These are phyloP conservation scores for Suhomyces emberorum DNA, from an alignment of 805 yeast species.

Conservation along the genomic window DNA sequence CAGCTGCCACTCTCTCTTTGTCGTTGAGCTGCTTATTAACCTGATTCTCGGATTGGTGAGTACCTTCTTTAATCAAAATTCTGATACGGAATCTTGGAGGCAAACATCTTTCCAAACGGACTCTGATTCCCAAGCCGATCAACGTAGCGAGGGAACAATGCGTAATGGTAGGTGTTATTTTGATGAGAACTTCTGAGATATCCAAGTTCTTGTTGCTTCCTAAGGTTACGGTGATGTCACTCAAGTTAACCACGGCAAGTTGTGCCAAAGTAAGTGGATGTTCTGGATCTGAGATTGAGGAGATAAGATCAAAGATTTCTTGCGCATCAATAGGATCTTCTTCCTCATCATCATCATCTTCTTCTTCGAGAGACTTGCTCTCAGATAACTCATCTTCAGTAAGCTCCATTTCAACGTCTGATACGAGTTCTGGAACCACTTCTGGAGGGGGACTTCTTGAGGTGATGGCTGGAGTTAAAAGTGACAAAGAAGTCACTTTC, in stretches of 20 bases:
- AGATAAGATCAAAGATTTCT: constrained; percentile 82
- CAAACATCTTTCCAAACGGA: constrained; percentile 81
- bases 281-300: constrained; percentile 92
- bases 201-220: constrained; percentile 37
- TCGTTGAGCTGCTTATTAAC: constrained; percentile 96
- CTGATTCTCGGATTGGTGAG: constrained; percentile 93
- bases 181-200: constrained; percentile 73
- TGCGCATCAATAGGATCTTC: constrained; percentile 78
- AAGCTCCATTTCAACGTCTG: constrained; percentile 20
- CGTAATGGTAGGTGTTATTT: constrained; percentile 95
- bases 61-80: constrained; percentile 80
- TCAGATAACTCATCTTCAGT: constrained; percentile 13
- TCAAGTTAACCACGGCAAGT: constrained; percentile 83
- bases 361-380: too few species aligned
- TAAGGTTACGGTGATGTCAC: constrained; percentile 71
- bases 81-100: constrained; percentile 81
- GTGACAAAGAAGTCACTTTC: constrained; percentile 34
- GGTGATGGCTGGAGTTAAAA: constrained; percentile 8
- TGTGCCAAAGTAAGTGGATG: constrained; percentile 95
- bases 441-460: constrained; percentile 5
- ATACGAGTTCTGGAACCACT: constrained; percentile 24
- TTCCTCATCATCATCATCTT: constrained; percentile 31
- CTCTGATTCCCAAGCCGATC: constrained; percentile 92
- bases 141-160: constrained; percentile 96
- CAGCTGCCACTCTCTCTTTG: constrained; percentile 97